These are phyloP conservation scores for Moesziomyces aphidis DNA, from an alignment of 1,284 basidiomycete species.

Conservation along the genomic window DNA sequence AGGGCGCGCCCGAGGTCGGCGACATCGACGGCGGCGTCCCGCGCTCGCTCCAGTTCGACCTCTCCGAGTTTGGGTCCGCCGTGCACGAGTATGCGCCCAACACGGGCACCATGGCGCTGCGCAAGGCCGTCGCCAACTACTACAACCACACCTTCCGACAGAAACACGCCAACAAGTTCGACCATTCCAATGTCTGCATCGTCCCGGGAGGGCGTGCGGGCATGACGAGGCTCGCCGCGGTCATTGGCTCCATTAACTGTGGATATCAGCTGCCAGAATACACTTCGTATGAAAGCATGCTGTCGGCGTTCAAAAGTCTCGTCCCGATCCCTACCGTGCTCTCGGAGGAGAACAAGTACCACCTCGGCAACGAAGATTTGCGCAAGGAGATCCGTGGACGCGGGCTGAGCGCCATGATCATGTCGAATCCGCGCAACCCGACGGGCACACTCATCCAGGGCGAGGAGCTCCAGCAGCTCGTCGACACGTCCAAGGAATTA, in stretches of 20 bases:
- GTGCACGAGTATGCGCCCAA: conserved; percentile 91
- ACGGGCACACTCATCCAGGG: conserved; percentile 80
- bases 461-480: conserved; percentile 82
- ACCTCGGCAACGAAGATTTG: conserved; percentile 77
- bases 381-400: conserved; percentile 59
- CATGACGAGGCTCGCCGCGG: conserved; percentile 87
- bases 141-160: conserved; percentile 87
- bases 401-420: conserved; percentile 85
- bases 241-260: conserved; percentile 79
- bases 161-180: conserved; percentile 83
- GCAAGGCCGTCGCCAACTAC: conserved; percentile 54
- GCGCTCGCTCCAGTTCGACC: conserved; percentile 74
- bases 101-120: conserved; percentile 81
- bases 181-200: conserved; percentile 86
- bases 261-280: conserved; percentile 86
- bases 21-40: conserved; percentile 79
- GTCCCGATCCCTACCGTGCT: conserved; percentile 73
- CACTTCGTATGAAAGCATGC: conserved; percentile 76
- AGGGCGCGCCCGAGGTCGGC: conserved; percentile 70
- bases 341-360: conserved; percentile 73
- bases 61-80: conserved; percentile 73
- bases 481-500: conserved; percentile 77
- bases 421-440: conserved; percentile 90
- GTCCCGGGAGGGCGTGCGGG: conserved; percentile 90
- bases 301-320: conserved; percentile 86